Evolutionary conservation across 257 asterid genomes (phyloP).

Genomic region (Lithospermum erythrorhizon): DNA sequence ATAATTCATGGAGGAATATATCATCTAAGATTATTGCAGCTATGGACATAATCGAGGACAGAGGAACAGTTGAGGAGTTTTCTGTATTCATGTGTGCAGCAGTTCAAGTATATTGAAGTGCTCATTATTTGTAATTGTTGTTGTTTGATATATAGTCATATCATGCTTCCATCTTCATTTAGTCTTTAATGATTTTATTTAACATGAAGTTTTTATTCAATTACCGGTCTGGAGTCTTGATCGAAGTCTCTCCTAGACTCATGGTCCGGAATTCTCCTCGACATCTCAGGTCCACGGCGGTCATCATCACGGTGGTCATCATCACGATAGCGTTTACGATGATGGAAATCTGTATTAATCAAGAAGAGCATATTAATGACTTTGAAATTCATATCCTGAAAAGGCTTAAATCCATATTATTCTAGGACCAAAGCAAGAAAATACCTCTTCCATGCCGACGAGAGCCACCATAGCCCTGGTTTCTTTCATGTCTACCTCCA

Average conservation of each 20-base stretch:
- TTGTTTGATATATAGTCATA: background rate
- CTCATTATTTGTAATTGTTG: background rate
- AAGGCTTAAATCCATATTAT: background rate
- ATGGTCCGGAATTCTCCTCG: slow-evolving; percentile 62
- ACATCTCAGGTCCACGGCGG: slow-evolving; percentile 44
- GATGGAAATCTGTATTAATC: slow-evolving; percentile 37
- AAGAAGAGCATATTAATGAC: slow-evolving; percentile 10
- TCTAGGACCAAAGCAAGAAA: slow-evolving; percentile 2
- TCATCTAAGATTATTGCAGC: background rate
- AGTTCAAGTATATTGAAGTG: no score
- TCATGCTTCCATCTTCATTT: no score
- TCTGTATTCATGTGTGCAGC: no score
- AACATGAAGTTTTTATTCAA: background rate
- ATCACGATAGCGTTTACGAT: slow-evolving; percentile 67
- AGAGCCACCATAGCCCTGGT: slow-evolving; percentile 68
- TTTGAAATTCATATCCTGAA: slow-evolving; percentile 3
- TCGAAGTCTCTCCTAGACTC: slow-evolving; percentile 72
- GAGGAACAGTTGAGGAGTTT: no score
- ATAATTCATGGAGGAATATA: background rate
- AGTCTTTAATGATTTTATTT: no score
- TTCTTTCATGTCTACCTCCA: slow-evolving; percentile 60
- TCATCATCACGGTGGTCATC: slow-evolving; percentile 84
- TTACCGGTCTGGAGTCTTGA: slow-evolving; percentile 74
- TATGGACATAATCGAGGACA: background rate
- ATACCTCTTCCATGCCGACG: slow-evolving; percentile 73